Conservation (phyloP, 2,329 filamentous ascomycete species). For the Chrysosporium keratinophilum region DNA sequence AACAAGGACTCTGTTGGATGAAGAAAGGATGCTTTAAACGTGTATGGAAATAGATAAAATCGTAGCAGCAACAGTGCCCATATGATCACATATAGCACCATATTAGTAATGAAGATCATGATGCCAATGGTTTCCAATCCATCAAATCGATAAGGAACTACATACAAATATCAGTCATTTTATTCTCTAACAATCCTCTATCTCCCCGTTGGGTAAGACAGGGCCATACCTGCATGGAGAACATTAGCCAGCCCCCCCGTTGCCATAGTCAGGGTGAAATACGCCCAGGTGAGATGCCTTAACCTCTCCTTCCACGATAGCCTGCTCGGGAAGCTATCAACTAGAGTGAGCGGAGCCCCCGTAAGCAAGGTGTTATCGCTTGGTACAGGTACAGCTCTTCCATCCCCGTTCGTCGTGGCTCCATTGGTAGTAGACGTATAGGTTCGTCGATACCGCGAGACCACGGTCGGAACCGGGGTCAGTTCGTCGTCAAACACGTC, state of each 20-base stretch:
- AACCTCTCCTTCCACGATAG: conserved; percentile 47
- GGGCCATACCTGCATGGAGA: conserved; percentile 43
- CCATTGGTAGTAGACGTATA: conserved; percentile 1
- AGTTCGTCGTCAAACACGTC: conserved; percentile 3
- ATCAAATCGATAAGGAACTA: conserved; percentile 43
- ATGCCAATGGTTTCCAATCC: conserved; percentile 52
- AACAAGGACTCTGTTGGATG: conserved; percentile 73
- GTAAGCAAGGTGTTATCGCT: conserved; percentile 15
- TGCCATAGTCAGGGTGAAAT: conserved; percentile 61
- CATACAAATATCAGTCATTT: conserved; percentile 38
- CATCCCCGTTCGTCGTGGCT: not conserved
- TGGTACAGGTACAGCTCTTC: not conserved
- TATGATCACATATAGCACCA: conserved; percentile 53
- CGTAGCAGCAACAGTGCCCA: conserved; percentile 55
- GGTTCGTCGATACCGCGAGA: conserved; percentile 9
- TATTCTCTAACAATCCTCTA: not conserved
- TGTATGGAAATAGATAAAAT: conserved; percentile 60
- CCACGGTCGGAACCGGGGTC: conserved; percentile 7
- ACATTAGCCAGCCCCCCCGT: conserved; percentile 53
- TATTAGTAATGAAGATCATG: conserved; percentile 53
- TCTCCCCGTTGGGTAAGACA: conserved; percentile 26
- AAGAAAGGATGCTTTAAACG: conserved; percentile 59
- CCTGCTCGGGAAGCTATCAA: conserved; percentile 17
- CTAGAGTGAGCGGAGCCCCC: conserved; percentile 12
- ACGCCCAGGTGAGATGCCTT: conserved; percentile 62